These are phyloP conservation scores for Cordia subcordata DNA, from an alignment of 257 asterid genomes.

Conservation along the genomic window DNA sequence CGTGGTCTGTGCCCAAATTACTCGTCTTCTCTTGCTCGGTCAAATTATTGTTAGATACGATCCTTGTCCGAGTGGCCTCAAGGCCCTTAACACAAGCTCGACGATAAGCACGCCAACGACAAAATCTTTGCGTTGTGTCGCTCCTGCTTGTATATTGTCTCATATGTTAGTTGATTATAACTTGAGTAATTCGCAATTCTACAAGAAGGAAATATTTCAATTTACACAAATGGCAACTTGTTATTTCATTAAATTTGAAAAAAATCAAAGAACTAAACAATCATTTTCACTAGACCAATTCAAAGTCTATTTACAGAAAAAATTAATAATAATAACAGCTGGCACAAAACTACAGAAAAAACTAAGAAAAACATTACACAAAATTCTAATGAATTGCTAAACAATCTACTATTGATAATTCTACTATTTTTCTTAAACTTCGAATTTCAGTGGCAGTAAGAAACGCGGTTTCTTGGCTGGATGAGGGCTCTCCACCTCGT, in stretches of 20 bases:
- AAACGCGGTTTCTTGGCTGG: slow-evolving; percentile 42
- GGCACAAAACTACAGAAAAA: not conserved
- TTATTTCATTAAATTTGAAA: not conserved
- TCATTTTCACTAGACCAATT: not conserved
- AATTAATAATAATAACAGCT: too few species aligned
- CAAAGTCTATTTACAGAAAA: not conserved
- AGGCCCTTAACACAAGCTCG: too few species aligned
- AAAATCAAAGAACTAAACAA: not conserved
- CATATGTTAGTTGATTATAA: too few species aligned
- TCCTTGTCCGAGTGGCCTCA: too few species aligned
- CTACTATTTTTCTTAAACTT: not conserved
- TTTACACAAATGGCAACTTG: not conserved
- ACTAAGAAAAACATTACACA: not conserved
- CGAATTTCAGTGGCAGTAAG: not conserved
- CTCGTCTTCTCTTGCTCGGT: too few species aligned
- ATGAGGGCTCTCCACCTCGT: slow-evolving; percentile 57
- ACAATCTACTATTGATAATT: not conserved
- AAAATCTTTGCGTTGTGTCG: too few species aligned
- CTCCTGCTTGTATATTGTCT: too few species aligned
- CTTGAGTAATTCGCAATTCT: too few species aligned
- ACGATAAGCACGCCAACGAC: too few species aligned
- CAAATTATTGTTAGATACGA: too few species aligned
- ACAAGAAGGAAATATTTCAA: too few species aligned
- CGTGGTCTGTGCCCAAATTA: too few species aligned
- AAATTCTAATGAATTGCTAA: not conserved